Evolutionary conservation across 2,329 filamentous ascomycete genomes (phyloP).

Genomic region (Colletotrichum tropicale): DNA sequence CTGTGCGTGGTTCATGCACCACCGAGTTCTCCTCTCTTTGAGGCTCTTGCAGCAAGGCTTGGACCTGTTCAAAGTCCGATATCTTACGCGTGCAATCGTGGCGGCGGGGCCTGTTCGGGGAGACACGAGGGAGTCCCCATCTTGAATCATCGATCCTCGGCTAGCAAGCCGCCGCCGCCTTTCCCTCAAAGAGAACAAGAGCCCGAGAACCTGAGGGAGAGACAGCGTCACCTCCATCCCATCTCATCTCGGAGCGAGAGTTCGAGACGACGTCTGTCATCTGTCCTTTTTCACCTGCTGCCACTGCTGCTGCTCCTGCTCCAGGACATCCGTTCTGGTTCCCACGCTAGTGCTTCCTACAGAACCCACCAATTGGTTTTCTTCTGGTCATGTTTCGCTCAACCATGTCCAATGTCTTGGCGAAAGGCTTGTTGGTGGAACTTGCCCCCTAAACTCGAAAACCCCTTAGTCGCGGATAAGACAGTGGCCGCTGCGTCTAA

Average conservation of each 20-base stretch:
- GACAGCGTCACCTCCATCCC: background rate
- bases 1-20: conserved; percentile 5
- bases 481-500: conserved; percentile 8
- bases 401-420: conserved; percentile 3
- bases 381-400: conserved; percentile 5
- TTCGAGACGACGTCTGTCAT: background rate
- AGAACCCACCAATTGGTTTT: conserved; percentile 11
- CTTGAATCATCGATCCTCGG: background rate
- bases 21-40: background rate
- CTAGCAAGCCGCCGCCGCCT: background rate
- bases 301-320: background rate
- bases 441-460: conserved; percentile 8
- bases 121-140: background rate
- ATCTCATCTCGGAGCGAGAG: conserved; percentile 5
- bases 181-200: background rate
- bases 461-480: conserved; percentile 15
- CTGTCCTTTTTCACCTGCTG: background rate
- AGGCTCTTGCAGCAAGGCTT: conserved; percentile 11
- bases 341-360: background rate
- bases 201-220: background rate
- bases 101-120: background rate
- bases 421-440: conserved; percentile 6
- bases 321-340: background rate
- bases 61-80: background rate
- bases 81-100: conserved; percentile 4